Evolutionary conservation across 2,329 filamentous ascomycete species (phyloP).

Genomic region (Aspergillus pseudonomiae): DNA sequence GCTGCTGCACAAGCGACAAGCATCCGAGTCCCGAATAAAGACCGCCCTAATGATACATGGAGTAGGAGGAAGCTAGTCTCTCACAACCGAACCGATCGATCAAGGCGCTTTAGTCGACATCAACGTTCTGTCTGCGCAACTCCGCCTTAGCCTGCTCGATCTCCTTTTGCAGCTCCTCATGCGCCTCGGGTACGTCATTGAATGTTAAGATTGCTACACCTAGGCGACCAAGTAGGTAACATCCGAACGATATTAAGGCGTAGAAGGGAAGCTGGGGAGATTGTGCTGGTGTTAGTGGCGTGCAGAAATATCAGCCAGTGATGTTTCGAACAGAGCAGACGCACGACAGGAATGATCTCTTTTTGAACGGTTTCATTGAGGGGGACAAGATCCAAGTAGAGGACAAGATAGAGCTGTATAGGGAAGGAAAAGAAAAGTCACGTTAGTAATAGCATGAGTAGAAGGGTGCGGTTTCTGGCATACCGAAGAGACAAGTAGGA

Average conservation of each 20-base stretch:
- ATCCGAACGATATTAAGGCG: conserved; percentile 85
- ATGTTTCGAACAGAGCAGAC: conserved; percentile 38
- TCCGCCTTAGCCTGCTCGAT: conserved; percentile 57
- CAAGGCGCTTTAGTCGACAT: conserved; percentile 41
- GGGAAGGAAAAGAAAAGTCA: conserved; percentile 1
- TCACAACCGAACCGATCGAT: neutral
- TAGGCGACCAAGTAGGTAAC: conserved; percentile 87
- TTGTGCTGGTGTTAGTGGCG: conserved; percentile 11
- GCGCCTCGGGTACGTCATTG: conserved; percentile 90
- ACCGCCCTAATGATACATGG: neutral
- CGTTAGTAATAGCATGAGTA: conserved; percentile 17
- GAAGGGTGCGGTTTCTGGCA: conserved; percentile 30
- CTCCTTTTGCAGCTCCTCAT: conserved; percentile 86
- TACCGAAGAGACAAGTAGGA: conserved; percentile 86
- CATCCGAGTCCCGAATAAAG: neutral
- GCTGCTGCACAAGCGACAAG: neutral
- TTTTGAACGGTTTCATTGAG: conserved; percentile 76
- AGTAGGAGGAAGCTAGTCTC: neutral
- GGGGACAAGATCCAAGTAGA: conserved; percentile 81
- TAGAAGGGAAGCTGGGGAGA: conserved; percentile 80
- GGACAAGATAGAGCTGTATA: conserved; percentile 79
- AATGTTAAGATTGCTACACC: conserved; percentile 94
- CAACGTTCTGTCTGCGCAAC: conserved; percentile 45
- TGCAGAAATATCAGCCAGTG: neutral
- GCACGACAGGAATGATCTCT: conserved; percentile 86